Evolutionary conservation across 2,329 filamentous ascomycete genomes (phyloP).

Genomic region (Verticillium tricorpus): DNA sequence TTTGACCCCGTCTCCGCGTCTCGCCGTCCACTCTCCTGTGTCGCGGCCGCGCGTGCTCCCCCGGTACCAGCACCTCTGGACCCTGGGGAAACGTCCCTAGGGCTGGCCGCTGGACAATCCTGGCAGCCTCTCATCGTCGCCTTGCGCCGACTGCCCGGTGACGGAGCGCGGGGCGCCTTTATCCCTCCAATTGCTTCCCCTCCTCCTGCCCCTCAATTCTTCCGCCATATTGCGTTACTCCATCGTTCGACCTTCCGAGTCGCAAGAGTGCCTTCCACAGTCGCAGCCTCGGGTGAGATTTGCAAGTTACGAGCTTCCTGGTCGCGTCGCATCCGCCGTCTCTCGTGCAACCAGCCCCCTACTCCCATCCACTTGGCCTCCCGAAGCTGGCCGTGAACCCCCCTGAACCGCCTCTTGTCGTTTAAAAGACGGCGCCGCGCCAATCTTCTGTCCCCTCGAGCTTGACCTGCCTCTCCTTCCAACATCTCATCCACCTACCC

Average conservation of each 20-base stretch:
- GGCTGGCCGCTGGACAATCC: neutral
- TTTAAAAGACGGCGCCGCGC: slow-evolving; percentile 1
- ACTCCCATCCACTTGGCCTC: neutral
- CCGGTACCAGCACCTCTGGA: neutral
- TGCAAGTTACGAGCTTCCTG: neutral
- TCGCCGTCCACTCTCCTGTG: neutral
- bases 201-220: slow-evolving; percentile 30
- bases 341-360: neutral
- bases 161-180: slow-evolving; percentile 10
- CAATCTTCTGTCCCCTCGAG: neutral
- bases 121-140: neutral
- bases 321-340: neutral
- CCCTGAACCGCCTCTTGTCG: neutral
- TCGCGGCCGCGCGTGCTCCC: neutral
- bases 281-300: neutral
- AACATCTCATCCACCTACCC: neutral
- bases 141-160: neutral
- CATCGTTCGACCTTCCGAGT: neutral
- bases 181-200: slow-evolving; percentile 17
- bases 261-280: neutral
- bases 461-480: neutral
- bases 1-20: neutral
- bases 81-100: neutral
- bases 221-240: slow-evolving; percentile 19
- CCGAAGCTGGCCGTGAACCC: neutral